phyloP scores from a whole-genome alignment of 805 yeast species.

The Ascoidea rubescens region DNA sequence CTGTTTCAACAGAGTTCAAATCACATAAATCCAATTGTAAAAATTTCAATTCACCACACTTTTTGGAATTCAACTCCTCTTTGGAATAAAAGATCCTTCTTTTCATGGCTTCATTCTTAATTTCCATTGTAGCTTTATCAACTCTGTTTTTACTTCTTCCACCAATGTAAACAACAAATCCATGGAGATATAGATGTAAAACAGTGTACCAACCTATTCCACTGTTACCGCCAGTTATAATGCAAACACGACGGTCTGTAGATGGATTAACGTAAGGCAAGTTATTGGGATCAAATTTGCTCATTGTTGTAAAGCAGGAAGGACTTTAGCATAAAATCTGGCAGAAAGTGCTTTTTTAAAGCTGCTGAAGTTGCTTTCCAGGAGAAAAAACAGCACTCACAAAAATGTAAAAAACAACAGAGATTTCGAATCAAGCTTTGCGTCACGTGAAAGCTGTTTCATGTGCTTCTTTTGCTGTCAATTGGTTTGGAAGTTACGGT shows the following conservation, averaged over 20 bases:
- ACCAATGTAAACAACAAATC: conserved; percentile 60
- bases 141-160: conserved; percentile 52
- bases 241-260: conserved; percentile 42
- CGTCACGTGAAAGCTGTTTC: no score
- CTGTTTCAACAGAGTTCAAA: conserved; percentile 21
- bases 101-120: conserved; percentile 37
- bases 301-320: conserved; percentile 1
- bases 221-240: conserved; percentile 71
- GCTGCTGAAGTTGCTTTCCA: no score
- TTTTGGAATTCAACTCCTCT: conserved; percentile 13
- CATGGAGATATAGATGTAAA: conserved; percentile 65
- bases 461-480: no score
- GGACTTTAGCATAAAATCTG: no score
- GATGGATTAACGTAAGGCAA: conserved; percentile 47
- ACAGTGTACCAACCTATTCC: conserved; percentile 75
- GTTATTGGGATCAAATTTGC: conserved; percentile 27
- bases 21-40: conserved; percentile 42
- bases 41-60: conserved; percentile 36
- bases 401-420: no score
- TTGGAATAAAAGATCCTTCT: conserved; percentile 12
- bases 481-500: no score
- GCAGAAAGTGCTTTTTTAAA: no score
- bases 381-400: no score
- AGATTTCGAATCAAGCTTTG: no score
- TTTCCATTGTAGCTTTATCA: conserved; percentile 38